Base-by-base conservation (phyloP, 2,329 filamentous ascomycete genomes). In the Diaporthe nobilis region DNA sequence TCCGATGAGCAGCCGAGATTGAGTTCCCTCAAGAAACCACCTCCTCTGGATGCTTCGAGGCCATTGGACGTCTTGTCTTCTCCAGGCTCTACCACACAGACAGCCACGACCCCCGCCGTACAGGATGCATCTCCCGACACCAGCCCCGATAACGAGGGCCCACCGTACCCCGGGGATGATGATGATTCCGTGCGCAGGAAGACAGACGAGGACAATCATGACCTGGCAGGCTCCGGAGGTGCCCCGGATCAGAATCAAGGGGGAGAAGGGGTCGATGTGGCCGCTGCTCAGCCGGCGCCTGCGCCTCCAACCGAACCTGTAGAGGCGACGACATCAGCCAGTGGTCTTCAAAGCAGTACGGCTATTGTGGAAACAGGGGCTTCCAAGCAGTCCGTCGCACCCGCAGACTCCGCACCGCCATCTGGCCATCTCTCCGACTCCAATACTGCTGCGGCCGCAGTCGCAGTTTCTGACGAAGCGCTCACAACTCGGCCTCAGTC, bases 81-180 rank as follows among this genome's bases (percentile, higher is more conserved):
- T 2, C 89, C 90, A 22, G 87, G 86, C 3, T 96, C 94, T 8
- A 95, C 93, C 44, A 90, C 92, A 2, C 92, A 93, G 79, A 95
- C 94, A 58, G 92, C 92, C 73, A 91, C 93, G 31, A 97, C 94
- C 0, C 93, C 94, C 2, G 90, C 89, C 49, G 88, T 92, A 53
- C 90, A 92, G 76, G 90, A 93, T 77, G 89, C 88, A 9, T 95
- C 94, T 1, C 91, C 93, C 1, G 92, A 93, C 78, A 95, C 94
- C 2, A 95, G 93, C 79, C 92, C 93, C 1, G 93, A 94, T 73
- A 90, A 93, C 73, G 93, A 95, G 67, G 88, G 87, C 25, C 86
- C 90, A 65, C 88, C 90, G 58, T 90, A 90, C 78, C 82, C 87
- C 22, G 87, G 92, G 47, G 84, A 85, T n/a, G 77, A 74, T 28